phyloP scores from a whole-genome alignment of 169 alveolate genomes.

The Hepatocystis sp. region DNA sequence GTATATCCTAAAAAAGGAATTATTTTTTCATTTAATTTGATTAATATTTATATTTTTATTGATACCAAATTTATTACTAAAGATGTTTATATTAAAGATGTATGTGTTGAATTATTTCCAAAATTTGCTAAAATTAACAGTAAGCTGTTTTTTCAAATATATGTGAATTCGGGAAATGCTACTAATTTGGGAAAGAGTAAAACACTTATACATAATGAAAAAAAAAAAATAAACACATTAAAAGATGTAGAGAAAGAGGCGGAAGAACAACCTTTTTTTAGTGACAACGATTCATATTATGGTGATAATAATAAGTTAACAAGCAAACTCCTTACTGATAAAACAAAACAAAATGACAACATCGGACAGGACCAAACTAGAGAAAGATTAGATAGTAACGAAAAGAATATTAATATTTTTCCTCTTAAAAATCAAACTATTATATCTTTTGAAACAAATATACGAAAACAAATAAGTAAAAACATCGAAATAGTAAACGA shows the following conservation, averaged over 20 bases:
- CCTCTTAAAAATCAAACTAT: slow-evolving; percentile 51
- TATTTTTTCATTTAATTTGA: slow-evolving; percentile 54
- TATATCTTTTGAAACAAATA: slow-evolving; percentile 47
- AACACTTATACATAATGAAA: no score
- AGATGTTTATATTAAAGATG: slow-evolving; percentile 57
- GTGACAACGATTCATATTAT: no score
- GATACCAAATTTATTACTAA: slow-evolving; percentile 30
- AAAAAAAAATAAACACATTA: no score
- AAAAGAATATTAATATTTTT: slow-evolving; percentile 19
- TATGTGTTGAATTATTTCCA: slow-evolving; percentile 40
- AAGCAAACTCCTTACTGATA: no score
- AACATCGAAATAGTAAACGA: slow-evolving; percentile 44
- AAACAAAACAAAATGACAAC: neutral
- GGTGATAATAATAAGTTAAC: no score
- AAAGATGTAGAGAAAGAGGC: no score
- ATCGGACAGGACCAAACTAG: neutral
- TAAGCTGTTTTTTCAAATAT: slow-evolving; percentile 33
- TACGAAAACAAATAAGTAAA: slow-evolving; percentile 34
- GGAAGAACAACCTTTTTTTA: no score
- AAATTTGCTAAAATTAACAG: slow-evolving; percentile 59
- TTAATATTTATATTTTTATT: slow-evolving; percentile 32
- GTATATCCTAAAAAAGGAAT: slow-evolving; percentile 73
- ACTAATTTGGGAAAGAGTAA: slow-evolving; percentile 8
- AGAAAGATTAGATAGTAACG: neutral
- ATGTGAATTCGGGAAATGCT: slow-evolving; percentile 20